Percentiles rank a stretch among this genome's conserved stretches.
phyloP scores from a whole-genome alignment of 352 stramenopile species.

The Pythium coloratum region DNA sequence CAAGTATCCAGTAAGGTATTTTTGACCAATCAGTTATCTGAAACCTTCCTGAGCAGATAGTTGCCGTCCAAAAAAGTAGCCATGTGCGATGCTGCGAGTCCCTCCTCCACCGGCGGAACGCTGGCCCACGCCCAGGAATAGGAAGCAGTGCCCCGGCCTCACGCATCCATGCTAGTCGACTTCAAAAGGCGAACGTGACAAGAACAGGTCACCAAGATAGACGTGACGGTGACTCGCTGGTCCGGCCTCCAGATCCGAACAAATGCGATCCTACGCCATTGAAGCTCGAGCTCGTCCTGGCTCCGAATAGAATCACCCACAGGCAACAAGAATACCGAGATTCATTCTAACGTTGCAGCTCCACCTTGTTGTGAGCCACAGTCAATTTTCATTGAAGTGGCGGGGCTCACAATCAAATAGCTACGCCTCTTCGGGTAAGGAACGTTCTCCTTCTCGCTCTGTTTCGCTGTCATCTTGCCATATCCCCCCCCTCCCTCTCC shows the following conservation, averaged over 20 bases:
- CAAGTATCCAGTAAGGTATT: background rate
- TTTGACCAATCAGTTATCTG: slow-evolving; percentile 3
- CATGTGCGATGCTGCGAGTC: background rate
- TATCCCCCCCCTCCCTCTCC: background rate
- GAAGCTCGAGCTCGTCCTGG: background rate
- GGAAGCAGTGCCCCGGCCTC: background rate
- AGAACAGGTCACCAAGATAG: background rate
- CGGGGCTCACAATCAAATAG: too few species aligned
- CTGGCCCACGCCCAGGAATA: background rate
- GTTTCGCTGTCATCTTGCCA: too few species aligned
- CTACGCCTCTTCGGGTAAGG: too few species aligned
- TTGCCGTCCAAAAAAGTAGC: background rate
- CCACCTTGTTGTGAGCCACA: too few species aligned
- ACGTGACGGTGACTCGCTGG: background rate
- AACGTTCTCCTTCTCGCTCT: too few species aligned
- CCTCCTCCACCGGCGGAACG: background rate
- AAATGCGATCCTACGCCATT: background rate
- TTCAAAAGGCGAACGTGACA: background rate
- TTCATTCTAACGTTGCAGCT: too few species aligned
- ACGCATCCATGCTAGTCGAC: background rate
- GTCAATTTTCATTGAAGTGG: too few species aligned
- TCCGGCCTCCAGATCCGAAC: background rate
- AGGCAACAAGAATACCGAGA: too few species aligned
- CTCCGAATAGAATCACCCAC: too few species aligned
- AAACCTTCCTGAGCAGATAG: background rate